Evolutionary conservation across 2,329 filamentous ascomycete genomes (phyloP).

Genomic region (Phaeomoniella chlamydospora): DNA sequence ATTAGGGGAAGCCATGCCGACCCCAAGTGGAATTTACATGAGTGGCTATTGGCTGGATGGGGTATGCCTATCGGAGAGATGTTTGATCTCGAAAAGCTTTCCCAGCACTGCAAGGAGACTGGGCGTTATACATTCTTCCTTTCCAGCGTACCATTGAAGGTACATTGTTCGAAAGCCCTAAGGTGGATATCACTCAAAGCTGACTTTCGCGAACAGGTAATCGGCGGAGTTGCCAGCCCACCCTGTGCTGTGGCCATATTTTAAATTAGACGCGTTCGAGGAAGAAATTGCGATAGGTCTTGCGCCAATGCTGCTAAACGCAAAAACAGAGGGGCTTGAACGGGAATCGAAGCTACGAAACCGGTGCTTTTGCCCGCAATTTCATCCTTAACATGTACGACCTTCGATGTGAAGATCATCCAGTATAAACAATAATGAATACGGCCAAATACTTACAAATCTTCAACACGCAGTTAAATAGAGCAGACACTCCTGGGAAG

Average conservation of each 20-base stretch:
- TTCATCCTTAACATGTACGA: no score
- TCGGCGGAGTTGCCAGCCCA: conserved; percentile 12
- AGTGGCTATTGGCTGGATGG: conserved; percentile 16
- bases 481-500: no score
- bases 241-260: conserved; percentile 13
- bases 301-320: no score
- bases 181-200: neutral
- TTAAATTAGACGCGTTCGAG: no score
- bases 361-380: no score
- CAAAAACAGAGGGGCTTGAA: no score
- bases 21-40: conserved; percentile 11
- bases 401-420: no score
- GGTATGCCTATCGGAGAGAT: conserved; percentile 16
- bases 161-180: conserved; percentile 4
- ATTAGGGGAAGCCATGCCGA: conserved; percentile 8
- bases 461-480: no score
- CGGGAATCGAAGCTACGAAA: no score
- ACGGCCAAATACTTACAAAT: no score
- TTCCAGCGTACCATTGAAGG: conserved; percentile 30
- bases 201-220: conserved; percentile 6
- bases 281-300: no score
- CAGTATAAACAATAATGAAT: no score
- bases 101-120: conserved; percentile 19
- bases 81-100: conserved; percentile 25
- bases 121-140: conserved; percentile 33